Base-by-base conservation (phyloP, 2,329 filamentous ascomycete genomes). In the Lachnellula suecica region DNA sequence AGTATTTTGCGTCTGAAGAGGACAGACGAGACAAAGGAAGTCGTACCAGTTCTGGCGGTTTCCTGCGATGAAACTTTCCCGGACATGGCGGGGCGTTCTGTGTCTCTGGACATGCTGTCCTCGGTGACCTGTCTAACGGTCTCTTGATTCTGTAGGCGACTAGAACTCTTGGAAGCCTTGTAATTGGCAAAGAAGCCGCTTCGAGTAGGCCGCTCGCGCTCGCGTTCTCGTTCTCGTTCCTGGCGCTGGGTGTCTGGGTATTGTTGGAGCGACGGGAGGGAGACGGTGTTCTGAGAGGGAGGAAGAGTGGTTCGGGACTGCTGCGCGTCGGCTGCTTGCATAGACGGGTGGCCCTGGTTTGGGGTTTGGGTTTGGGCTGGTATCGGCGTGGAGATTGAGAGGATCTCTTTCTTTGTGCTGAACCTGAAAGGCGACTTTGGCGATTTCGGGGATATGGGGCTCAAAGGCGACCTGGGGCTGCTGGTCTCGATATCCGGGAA, bases 121-220 rank as follows among this genome's bases (percentile, higher is more conserved):
- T 72, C 67, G 23, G 67, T 57, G 31, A 65, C 60, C 47, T 69
- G 67, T 46, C 68, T 65, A 29, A 61, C 61, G 25, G 66, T 66
- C 41, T 64, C 50, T 34, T 64, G 22, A 69, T 72, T 44, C 69
- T 68, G 53, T 62, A 69, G 35, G 63, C 72, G 73, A 40, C 68
- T 72, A 5, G 74, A 73, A 24, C 74, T 76, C 53, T 74, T 77
- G 5, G 71, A 70, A 10, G 73, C 73, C 51, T 72, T 70, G 53
- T 76, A 71, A 57, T 78, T 78, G 40, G 72, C 69, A 58, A 78
- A 78, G 56, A 78, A 76, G 66, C 65, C 63, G 29, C 57, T 59
- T 34, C 59, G 59, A 24, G 59, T 40, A 15, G 63, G 54, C 35
- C 59, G 56, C 51, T 66, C 60, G 44, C 49, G 52, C 52, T 38